A percentile compares a stretch with the other conserved stretches of the same genome.
phyloP scores from a whole-genome alignment of 1,284 basidiomycete species.

The Irpex sp. region DNA sequence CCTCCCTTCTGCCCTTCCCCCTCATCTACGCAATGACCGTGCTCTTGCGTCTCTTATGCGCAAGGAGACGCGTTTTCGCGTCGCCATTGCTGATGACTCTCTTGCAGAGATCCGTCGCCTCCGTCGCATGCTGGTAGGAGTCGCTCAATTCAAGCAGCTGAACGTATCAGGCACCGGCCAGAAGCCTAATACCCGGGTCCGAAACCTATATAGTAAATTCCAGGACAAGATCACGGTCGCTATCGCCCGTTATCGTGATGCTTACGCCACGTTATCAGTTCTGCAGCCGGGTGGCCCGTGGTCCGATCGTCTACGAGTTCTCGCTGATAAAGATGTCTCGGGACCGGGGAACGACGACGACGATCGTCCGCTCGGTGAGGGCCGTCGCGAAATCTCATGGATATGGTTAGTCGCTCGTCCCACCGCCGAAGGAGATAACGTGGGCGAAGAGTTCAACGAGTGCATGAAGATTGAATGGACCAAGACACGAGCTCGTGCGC shows the following conservation, averaged over 20 bases:
- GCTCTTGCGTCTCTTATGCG: constrained; percentile 20
- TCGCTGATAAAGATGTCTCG: constrained; percentile 8
- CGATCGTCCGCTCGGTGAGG: constrained; percentile 2
- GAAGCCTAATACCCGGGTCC: constrained; percentile 10
- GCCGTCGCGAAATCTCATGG: constrained; percentile 9
- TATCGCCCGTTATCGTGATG: constrained; percentile 8
- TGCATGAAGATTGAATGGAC: constrained; percentile 14
- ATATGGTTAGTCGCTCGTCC: constrained; percentile 8
- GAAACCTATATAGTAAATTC: constrained; percentile 3
- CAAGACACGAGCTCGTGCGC: constrained; percentile 6
- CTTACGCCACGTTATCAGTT: constrained; percentile 1
- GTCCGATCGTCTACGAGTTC: neutral
- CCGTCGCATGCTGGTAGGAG: neutral
- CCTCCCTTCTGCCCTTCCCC: constrained; percentile 7
- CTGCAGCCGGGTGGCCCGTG: constrained; percentile 9
- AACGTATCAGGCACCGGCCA: constrained; percentile 9
- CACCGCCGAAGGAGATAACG: neutral
- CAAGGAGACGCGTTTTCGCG: constrained; percentile 6
- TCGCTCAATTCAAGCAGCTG: constrained; percentile 1
- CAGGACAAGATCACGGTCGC: neutral
- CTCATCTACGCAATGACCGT: neutral
- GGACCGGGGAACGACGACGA: constrained; percentile 10
- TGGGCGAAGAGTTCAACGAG: neutral
- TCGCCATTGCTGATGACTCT: constrained; percentile 11
- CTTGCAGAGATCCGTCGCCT: constrained; percentile 9